phyloP scores from a whole-genome alignment of 371 early-diverging fungal species.

The Batkoa obscura region DNA sequence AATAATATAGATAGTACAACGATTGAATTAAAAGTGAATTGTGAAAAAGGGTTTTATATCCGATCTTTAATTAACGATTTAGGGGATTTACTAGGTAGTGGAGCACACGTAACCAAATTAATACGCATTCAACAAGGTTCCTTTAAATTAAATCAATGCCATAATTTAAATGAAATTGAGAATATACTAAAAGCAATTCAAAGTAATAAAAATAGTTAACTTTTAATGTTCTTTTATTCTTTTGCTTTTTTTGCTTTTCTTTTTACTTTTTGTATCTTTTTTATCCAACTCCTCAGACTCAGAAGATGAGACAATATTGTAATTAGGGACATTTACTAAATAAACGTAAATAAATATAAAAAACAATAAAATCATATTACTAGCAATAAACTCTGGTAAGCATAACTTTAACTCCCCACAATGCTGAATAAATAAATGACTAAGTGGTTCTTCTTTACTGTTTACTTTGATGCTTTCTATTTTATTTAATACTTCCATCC shows the following conservation, averaged over 20 bases:
- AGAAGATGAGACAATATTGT: no score
- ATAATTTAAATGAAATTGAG: background rate
- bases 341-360: no score
- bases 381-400: slow-evolving; percentile 13
- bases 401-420: slow-evolving; percentile 45
- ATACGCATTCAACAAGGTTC: slow-evolving; percentile 17
- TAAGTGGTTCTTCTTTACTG: slow-evolving; percentile 31
- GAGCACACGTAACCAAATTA: slow-evolving; percentile 18
- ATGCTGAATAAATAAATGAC: slow-evolving; percentile 43
- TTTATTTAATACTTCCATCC: slow-evolving; percentile 45
- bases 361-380: no score
- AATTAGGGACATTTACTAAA: no score
- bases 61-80: slow-evolving; percentile 22
- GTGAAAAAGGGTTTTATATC: slow-evolving; percentile 26
- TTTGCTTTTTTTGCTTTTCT: no score
- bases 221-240: no score
- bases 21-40: slow-evolving; percentile 16
- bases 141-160: slow-evolving; percentile 9
- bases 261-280: no score
- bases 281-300: no score
- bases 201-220: no score
- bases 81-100: slow-evolving; percentile 14
- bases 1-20: background rate
- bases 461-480: slow-evolving; percentile 60
- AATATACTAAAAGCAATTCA: no score